These are phyloP conservation scores for Neopestalotiopsis sp. DNA, from an alignment of 2,329 filamentous ascomycete genomes.

Conservation along the genomic window DNA sequence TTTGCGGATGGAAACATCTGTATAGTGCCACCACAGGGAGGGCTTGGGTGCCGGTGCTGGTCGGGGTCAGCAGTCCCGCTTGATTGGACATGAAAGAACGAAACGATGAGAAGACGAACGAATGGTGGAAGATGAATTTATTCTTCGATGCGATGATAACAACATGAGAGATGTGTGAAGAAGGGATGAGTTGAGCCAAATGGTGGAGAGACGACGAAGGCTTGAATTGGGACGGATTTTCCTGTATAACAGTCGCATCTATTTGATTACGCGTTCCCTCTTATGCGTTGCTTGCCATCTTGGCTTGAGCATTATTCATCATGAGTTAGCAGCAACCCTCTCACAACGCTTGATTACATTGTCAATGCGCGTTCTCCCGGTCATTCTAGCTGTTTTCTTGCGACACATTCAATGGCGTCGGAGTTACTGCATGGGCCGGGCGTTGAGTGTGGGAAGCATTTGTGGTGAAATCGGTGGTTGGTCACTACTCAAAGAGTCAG, in stretches of 20 bases:
- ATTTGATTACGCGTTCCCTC: background rate
- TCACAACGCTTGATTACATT: background rate
- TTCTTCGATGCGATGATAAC: conserved; percentile 10
- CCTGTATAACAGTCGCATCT: conserved; percentile 17
- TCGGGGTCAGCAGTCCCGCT: conserved; percentile 10
- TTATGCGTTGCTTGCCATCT: background rate
- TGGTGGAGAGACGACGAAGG: background rate
- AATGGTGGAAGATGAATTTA: conserved; percentile 16
- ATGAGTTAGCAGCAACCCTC: background rate
- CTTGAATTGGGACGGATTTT: background rate
- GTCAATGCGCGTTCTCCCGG: background rate
- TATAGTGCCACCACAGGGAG: background rate
- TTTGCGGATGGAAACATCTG: background rate
- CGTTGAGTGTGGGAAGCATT: background rate
- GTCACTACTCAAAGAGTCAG: background rate
- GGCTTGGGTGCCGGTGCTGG: background rate
- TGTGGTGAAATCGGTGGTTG: background rate
- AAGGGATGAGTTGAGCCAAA: background rate
- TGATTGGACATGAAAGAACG: conserved; percentile 19
- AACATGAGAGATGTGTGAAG: conserved; percentile 2
- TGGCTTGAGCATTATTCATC: background rate
- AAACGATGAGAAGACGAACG: conserved; percentile 18
- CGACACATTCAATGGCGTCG: background rate
- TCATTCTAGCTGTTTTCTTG: background rate
- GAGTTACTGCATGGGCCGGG: background rate